These are phyloP conservation scores for Amanita jacksonii DNA, from an alignment of 768 basidiomycete species.

Conservation along the genomic window DNA sequence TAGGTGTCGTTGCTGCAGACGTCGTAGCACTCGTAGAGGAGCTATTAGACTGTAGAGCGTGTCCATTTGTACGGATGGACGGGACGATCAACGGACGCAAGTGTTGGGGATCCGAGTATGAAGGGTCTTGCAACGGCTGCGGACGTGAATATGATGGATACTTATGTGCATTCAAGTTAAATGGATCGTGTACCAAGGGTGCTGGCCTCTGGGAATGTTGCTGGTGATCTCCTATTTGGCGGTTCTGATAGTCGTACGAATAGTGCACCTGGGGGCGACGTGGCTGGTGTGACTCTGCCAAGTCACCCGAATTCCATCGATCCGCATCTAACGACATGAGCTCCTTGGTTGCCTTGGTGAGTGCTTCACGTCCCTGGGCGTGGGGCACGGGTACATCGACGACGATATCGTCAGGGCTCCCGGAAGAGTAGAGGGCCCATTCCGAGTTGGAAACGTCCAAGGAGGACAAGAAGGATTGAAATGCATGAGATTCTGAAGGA, in stretches of 20 bases:
- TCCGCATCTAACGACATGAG: slow-evolving; percentile 63
- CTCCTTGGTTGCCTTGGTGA: slow-evolving; percentile 75
- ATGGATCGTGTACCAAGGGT: slow-evolving; percentile 3
- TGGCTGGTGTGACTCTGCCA: slow-evolving; percentile 9
- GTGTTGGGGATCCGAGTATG: background rate
- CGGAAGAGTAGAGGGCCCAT: slow-evolving; percentile 35
- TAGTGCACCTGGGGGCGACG: slow-evolving; percentile 13
- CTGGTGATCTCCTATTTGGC: slow-evolving; percentile 10
- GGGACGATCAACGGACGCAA: background rate
- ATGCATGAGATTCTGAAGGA: slow-evolving; percentile 53
- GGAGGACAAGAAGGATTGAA: slow-evolving; percentile 58
- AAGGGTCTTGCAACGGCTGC: background rate
- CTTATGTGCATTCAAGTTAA: slow-evolving; percentile 1
- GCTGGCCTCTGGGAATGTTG: slow-evolving; percentile 3
- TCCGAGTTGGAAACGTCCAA: slow-evolving; percentile 39
- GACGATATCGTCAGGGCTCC: slow-evolving; percentile 33
- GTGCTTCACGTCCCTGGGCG: slow-evolving; percentile 48
- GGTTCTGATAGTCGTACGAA: slow-evolving; percentile 8
- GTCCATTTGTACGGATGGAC: background rate
- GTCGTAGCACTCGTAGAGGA: slow-evolving; percentile 9
- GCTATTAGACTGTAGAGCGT: background rate
- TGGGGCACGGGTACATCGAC: slow-evolving; percentile 21
- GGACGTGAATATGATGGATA: background rate
- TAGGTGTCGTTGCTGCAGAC: slow-evolving; percentile 14
- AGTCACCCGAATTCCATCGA: slow-evolving; percentile 20